Evolutionary conservation across 108 stramenopile genomes (phyloP).

Genomic region (Cyclotella kingstonii): DNA sequence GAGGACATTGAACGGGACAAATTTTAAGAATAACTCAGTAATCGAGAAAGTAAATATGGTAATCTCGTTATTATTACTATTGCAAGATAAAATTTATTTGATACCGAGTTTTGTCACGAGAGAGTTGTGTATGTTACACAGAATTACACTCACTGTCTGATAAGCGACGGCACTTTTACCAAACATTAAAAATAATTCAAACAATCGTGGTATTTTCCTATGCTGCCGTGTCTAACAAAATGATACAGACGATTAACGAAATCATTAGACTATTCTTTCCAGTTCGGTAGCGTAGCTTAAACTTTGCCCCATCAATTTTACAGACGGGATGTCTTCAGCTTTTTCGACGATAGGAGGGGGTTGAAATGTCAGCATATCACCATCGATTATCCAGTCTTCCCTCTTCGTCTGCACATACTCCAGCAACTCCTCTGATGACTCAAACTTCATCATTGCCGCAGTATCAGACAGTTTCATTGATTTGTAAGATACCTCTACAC

Average conservation of each 20-base stretch:
- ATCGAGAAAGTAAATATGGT: neutral
- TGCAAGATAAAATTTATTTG: no score
- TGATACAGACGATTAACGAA: no score
- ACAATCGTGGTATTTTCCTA: no score
- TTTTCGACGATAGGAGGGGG: conserved; percentile 54
- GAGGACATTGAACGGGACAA: conserved; percentile 85
- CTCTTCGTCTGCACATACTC: conserved; percentile 74
- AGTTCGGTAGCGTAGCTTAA: conserved; percentile 90
- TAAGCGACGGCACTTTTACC: no score
- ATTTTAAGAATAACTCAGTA: conserved; percentile 18
- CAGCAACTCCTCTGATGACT: conserved; percentile 52
- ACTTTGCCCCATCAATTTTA: conserved; percentile 79
- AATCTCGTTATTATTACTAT: no score
- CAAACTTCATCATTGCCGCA: conserved; percentile 78
- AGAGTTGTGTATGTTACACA: no score
- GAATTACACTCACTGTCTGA: no score
- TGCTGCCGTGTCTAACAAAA: no score
- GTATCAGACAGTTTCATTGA: conserved; percentile 68
- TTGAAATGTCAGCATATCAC: conserved; percentile 59
- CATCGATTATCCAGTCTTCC: conserved; percentile 86
- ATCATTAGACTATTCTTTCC: conserved; percentile 87
- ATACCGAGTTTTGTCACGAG: no score
- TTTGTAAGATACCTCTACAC: conserved; percentile 80
- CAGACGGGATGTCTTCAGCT: conserved; percentile 73
- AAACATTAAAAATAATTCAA: no score